A percentile compares a stretch with the other conserved stretches of the same genome.
These are phyloP conservation scores for Thelephora ganbajun DNA, from an alignment of 768 basidiomycete genomes.

Conservation along the genomic window DNA sequence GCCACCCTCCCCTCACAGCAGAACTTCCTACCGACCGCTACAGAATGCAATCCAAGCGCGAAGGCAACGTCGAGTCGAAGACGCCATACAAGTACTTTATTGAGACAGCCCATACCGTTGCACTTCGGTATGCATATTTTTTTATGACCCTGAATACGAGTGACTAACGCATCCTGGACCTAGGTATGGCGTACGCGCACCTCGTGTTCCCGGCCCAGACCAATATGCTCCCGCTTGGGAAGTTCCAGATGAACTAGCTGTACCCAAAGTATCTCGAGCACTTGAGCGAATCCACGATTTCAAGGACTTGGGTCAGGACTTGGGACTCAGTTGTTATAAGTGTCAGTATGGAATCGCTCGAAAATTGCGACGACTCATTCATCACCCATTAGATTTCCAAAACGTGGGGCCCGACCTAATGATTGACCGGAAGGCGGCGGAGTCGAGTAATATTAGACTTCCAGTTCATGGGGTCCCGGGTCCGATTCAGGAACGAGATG, in stretches of 20 bases:
- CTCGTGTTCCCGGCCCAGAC: not conserved
- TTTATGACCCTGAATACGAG: no score
- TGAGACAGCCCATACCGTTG: no score
- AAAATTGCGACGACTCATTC: not conserved
- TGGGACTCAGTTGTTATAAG: not conserved
- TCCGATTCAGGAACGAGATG: not conserved
- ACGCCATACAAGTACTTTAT: no score
- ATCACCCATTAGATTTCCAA: not conserved
- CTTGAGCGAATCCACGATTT: not conserved
- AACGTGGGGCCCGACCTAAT: not conserved
- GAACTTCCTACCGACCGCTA: no score
- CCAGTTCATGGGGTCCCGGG: not conserved
- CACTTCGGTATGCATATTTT: no score
- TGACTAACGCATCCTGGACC: no score
- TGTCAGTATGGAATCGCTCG: not conserved
- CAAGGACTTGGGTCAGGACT: not conserved
- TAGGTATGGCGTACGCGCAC: not conserved
- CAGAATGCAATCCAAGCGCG: no score
- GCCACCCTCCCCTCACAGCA: no score
- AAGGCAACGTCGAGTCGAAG: no score
- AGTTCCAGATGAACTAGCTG: not conserved
- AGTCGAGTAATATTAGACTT: not conserved
- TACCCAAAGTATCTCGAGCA: not conserved
- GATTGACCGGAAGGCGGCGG: not conserved
- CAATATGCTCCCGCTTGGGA: not conserved